A percentile compares a stretch with the other conserved stretches of the same genome.
phyloP scores from a whole-genome alignment of 768 basidiomycete genomes.

The Mycena galericulata region DNA sequence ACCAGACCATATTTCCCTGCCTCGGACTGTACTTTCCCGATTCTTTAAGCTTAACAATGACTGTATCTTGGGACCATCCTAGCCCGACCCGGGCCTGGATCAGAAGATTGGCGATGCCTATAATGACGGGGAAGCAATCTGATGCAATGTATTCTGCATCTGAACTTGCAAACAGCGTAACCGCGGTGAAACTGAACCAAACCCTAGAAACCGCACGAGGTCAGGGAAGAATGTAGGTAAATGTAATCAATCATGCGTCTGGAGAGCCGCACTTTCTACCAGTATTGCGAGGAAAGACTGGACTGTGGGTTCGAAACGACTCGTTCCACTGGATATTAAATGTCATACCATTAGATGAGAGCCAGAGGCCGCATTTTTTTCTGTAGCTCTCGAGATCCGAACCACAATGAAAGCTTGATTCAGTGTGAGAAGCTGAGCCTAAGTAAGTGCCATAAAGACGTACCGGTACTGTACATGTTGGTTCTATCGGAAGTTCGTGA shows the following conservation, averaged over 20 bases:
- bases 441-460: not conserved
- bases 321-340: not conserved
- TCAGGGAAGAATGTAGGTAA: not conserved
- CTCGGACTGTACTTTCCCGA: not conserved
- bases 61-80: conserved; percentile 9
- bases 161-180: not conserved
- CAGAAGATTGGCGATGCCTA: conserved; percentile 7
- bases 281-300: conserved; percentile 17
- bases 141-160: not conserved
- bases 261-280: conserved; percentile 20
- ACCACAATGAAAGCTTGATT: not conserved
- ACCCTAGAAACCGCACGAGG: not conserved
- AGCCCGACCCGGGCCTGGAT: conserved; percentile 15
- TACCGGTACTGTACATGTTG: conserved; percentile 17
- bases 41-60: too few species aligned
- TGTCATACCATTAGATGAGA: conserved; percentile 1
- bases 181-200: conserved; percentile 2
- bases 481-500: not conserved
- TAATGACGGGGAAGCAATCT: conserved; percentile 1
- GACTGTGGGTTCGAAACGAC: not conserved
- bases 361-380: not conserved
- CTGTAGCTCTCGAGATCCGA: not conserved
- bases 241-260: not conserved
- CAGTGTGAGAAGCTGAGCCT: not conserved
- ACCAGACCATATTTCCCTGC: not conserved